Evolutionary conservation across 108 stramenopile species (phyloP).

Genomic region (Cylindrotheca fusiformis): DNA sequence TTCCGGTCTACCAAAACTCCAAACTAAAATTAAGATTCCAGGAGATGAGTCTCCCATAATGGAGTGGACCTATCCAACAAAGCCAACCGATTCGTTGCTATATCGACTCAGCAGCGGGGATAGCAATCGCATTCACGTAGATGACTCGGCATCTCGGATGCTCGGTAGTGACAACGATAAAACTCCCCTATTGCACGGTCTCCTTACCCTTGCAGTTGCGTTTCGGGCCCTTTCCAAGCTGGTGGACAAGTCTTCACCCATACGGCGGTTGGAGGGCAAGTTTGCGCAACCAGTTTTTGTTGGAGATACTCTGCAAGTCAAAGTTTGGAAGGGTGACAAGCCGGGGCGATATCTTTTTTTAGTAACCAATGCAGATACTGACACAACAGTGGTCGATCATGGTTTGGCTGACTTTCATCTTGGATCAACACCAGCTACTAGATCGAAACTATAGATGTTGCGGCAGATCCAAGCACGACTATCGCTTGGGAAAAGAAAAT

Average conservation of each 20-base stretch:
- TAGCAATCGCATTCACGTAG: constrained; percentile 88
- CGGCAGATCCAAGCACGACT: too few species aligned
- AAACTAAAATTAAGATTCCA: background rate
- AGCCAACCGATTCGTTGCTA: constrained; percentile 67
- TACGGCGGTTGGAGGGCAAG: constrained; percentile 30
- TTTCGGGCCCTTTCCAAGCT: constrained; percentile 53
- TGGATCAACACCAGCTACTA: too few species aligned
- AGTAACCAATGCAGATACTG: constrained; percentile 19
- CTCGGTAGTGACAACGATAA: constrained; percentile 27
- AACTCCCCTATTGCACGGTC: constrained; percentile 82
- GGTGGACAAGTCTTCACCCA: constrained; percentile 1
- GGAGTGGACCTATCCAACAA: constrained; percentile 41
- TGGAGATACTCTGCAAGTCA: constrained; percentile 45
- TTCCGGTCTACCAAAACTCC: constrained; percentile 11
- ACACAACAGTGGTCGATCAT: constrained; percentile 14
- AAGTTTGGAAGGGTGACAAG: constrained; percentile 31
- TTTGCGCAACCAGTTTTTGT: constrained; percentile 71
- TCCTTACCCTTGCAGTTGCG: constrained; percentile 80
- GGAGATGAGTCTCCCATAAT: constrained; percentile 4
- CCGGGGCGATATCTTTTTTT: constrained; percentile 10
- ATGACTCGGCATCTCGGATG: constrained; percentile 24
- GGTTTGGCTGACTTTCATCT: constrained; percentile 20
- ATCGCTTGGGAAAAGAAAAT: too few species aligned
- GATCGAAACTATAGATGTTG: too few species aligned
- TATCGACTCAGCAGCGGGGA: constrained; percentile 88